Evolutionary conservation across 768 basidiomycete species (phyloP).

Genomic region (Pleurotus salmoneostramineus): DNA sequence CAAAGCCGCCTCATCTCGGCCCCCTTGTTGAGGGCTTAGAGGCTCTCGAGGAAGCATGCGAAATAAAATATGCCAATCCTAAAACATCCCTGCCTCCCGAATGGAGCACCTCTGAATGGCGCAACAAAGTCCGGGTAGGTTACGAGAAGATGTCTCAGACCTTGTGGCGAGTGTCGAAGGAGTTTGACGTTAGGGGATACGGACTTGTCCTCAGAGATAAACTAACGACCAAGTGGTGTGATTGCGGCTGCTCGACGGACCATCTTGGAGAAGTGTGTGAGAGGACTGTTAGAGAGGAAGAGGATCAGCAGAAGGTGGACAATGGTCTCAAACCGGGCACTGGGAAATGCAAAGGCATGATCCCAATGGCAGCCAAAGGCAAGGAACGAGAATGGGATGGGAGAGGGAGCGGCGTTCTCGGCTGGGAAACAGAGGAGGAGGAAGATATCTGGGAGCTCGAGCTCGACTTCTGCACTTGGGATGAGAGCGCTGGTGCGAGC

Average conservation of each 20-base stretch:
- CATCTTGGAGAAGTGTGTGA: slow-evolving; percentile 77
- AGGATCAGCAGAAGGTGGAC: slow-evolving; percentile 36
- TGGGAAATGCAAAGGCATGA: slow-evolving; percentile 72
- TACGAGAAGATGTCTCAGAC: slow-evolving; percentile 63
- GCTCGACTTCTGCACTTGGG: slow-evolving; percentile 57
- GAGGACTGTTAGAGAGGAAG: slow-evolving; percentile 65
- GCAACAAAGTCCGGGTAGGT: slow-evolving; percentile 52
- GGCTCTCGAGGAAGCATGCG: slow-evolving; percentile 63
- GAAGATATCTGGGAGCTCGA: slow-evolving; percentile 76
- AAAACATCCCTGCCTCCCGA: slow-evolving; percentile 30
- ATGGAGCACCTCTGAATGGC: slow-evolving; percentile 53
- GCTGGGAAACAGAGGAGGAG: slow-evolving; percentile 74
- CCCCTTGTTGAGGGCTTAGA: slow-evolving; percentile 54
- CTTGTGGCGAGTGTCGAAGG: slow-evolving; percentile 65
- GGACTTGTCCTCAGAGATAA: slow-evolving; percentile 69
- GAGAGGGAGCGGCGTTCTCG: slow-evolving; percentile 64
- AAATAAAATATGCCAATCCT: slow-evolving; percentile 45
- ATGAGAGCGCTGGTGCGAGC: slow-evolving; percentile 37
- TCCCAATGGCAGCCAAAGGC: slow-evolving; percentile 65
- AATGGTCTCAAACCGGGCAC: slow-evolving; percentile 57
- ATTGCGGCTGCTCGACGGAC: slow-evolving; percentile 78
- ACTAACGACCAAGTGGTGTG: slow-evolving; percentile 73
- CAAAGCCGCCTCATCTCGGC: slow-evolving; percentile 65
- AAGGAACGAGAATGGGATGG: slow-evolving; percentile 80
- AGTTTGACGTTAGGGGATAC: slow-evolving; percentile 73